Evolutionary conservation across 179 eudicot genomes (phyloP).

Genomic region (Camellia oleifera): DNA sequence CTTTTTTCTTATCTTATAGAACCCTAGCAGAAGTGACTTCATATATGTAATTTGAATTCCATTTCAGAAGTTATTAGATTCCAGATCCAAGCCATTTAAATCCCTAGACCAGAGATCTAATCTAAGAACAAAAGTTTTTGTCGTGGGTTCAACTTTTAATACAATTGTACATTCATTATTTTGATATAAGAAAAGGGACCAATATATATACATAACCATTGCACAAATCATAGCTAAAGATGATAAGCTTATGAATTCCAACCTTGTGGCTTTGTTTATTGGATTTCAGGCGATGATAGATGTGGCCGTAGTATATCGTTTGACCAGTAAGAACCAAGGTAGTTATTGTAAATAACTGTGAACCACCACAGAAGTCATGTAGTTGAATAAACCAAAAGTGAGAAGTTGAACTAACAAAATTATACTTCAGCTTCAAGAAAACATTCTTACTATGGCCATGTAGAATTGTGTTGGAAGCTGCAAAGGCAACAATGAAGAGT

Average conservation of each 20-base stretch:
- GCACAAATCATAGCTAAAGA: not conserved
- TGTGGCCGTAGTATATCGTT: slow-evolving; percentile 54
- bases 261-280: slow-evolving; percentile 47
- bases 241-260: slow-evolving; percentile 11
- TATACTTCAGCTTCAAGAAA: not conserved
- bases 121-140: not conserved
- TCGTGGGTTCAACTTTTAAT: not conserved
- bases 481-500: slow-evolving; percentile 22
- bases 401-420: not conserved
- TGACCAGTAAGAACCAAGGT: slow-evolving; percentile 56
- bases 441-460: slow-evolving; percentile 58
- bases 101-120: not conserved
- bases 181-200: not conserved
- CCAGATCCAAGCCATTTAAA: not conserved
- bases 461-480: slow-evolving; percentile 86
- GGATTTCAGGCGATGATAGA: slow-evolving; percentile 46
- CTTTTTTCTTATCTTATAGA: no score
- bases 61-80: not conserved
- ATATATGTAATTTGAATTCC: not conserved
- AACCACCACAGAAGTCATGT: slow-evolving; percentile 6
- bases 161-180: not conserved
- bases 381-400: not conserved
- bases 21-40: no score
- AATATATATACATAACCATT: not conserved
- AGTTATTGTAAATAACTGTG: slow-evolving; percentile 57